Evolutionary conservation across 176 grass and related monocot species (phyloP), one percentile per base, ranked within the genome.

Genomic region (Zizania latifolia): DNA sequence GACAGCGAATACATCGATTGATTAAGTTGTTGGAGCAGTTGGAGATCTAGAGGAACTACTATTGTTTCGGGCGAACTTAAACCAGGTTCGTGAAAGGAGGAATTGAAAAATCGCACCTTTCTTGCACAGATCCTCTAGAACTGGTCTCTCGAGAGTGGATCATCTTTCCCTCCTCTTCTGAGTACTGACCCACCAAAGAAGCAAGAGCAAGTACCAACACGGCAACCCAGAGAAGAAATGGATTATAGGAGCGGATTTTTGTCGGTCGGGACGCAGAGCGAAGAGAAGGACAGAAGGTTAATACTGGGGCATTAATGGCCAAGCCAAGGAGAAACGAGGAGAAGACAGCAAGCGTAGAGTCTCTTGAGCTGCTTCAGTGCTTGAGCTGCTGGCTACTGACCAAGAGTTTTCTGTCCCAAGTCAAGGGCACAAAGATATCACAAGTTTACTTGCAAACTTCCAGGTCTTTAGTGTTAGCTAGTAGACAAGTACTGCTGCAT

Each of bases 71-170:
- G 24, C n/a, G n/a, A n/a, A 11, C 31, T 78, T 28, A 1, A 31
- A 33, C 50, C 50, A 39, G 30, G 23, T 31, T n/a, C 26, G 68
- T 23, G 19, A 23, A 30, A 23, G 62, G 19, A 17, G 10, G 10
- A 63, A 37, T n/a, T n/a, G n/a, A 34, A 24, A 43, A 60, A n/a
- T 23, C 28, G 38, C 69, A 80, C 77, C 65, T 80, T 80, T 33
- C 2, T 33, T 36, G 17, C 11, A 4, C 22, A 80, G 53, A 48
- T 19, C 53, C 32, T 22, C 48, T n/a, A 2, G n/a, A 53, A 4
- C 43, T 16, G 22, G 5, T 6, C 16, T 10, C 46, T 51, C 4
- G 19, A 29, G 59, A 68, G 21, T 53, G 2, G 28, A 76, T 62
- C 58, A 76, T 62, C 17, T 11, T 46, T 19, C 16, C 16, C 44